Evolutionary conservation across 345 rosid genomes (phyloP), one percentile per base, ranked within the genome.

Genomic region (Firmiana major): DNA sequence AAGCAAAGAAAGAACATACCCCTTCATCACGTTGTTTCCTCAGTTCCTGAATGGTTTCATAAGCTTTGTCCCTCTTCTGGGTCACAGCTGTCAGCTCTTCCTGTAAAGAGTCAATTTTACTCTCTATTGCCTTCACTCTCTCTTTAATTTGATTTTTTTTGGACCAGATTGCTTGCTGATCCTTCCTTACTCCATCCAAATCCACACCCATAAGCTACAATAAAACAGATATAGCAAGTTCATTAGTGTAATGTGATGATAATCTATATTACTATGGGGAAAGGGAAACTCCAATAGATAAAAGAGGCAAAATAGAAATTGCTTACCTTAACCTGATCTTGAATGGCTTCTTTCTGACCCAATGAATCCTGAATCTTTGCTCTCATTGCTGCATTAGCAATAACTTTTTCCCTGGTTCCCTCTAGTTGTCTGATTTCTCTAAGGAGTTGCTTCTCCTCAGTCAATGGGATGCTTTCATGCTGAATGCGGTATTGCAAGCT

Each of bases 241-340:
- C 55, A 77, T 42, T 21, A 73, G 11, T 16, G 2, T 6, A 15
- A n/a, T 48, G 7, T 19, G 12, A 28, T 45, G 38, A 43, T 3
- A 7, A 13, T 46, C 63, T 7, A 54, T 22, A 66, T 21, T 12
- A 49, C n/a, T 53, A 55, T 7, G 10, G 40, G 38, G 54, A 12
- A 45, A 8, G 5, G 57, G 63, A 65, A 67, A 34, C 31, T 42
- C 42, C 24, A 1, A 43, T 38, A 21, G 40, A n/a, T 22, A 59
- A 49, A 48, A 59, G 55, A n/a, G 11, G 24, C 38, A 73, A 63
- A 24, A 22, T 21, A 9, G 12, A 34, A 21, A 17, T 64, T 26
- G 28, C 88, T 88, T 92, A 97, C 99, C 84, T 97, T 94, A 84
- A 97, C 98, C 86, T 91, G 97, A 79, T 87, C 98, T 76, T 97